These are phyloP conservation scores for Begonia masoniana DNA, from an alignment of 306 rosid genomes.

Conservation along the genomic window DNA sequence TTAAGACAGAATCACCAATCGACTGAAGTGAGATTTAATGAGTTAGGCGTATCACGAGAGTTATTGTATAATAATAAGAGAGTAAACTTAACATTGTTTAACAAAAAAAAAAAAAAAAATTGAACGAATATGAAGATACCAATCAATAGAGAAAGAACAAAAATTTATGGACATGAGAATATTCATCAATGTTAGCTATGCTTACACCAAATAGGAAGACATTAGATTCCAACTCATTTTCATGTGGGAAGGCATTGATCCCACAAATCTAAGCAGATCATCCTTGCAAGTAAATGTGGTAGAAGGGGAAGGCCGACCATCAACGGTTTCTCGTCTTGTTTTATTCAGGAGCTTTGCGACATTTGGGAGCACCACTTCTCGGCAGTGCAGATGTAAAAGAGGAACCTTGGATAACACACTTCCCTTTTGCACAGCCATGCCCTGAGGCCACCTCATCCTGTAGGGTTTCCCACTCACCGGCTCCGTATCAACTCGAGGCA, in stretches of 20 bases:
- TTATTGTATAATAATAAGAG: no score
- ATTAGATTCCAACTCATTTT: constrained; percentile 95
- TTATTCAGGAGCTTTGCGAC: constrained; percentile 43
- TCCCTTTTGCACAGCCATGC: constrained; percentile 87
- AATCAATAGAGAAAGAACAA: no score
- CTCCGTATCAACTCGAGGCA: constrained; percentile 58
- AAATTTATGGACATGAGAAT: no score
- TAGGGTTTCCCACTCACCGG: constrained; percentile 58
- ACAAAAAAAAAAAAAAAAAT: no score
- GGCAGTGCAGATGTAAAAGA: constrained; percentile 70
- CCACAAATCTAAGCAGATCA: constrained; percentile 77
- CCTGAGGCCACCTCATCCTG: constrained; percentile 75
- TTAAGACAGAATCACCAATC: no score
- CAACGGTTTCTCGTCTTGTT: not conserved
- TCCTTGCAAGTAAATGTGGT: constrained; percentile 16
- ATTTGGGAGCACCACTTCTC: constrained; percentile 84
- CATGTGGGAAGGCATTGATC: constrained; percentile 88
- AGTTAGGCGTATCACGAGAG: no score
- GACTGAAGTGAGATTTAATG: no score
- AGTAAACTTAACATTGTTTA: no score
- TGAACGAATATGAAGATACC: no score
- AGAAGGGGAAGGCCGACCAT: no score
- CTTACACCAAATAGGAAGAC: constrained; percentile 69
- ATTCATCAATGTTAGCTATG: no score
- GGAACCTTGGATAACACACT: constrained; percentile 91